phyloP scores from a whole-genome alignment of 176 grass and related monocot species.

The Thalia dealbata region DNA sequence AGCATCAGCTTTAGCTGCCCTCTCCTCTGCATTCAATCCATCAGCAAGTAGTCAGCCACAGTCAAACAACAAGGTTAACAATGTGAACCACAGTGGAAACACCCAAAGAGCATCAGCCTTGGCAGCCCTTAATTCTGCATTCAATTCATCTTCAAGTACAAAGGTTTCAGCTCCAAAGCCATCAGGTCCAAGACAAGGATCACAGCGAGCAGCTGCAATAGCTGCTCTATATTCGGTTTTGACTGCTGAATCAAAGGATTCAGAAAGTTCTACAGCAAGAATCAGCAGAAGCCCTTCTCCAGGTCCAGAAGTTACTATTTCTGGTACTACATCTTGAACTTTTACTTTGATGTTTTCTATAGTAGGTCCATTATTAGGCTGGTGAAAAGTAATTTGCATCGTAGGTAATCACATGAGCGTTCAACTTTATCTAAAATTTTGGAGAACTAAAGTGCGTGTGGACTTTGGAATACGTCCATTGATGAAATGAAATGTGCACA shows the following conservation, averaged over 20 bases:
- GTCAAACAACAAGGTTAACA: constrained; percentile 26
- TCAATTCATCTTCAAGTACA: constrained; percentile 37
- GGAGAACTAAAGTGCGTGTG: background rate
- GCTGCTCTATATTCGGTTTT: constrained; percentile 78
- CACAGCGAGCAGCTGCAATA: constrained; percentile 90
- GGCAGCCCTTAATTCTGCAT: constrained; percentile 15
- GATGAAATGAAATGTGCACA: background rate
- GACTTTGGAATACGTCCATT: background rate
- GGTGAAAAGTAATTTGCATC: no score
- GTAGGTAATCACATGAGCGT: background rate
- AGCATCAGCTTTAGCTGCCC: constrained; percentile 8
- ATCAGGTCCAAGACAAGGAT: constrained; percentile 61
- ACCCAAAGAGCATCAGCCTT: constrained; percentile 20
- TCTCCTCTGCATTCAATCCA: constrained; percentile 4
- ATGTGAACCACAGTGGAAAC: constrained; percentile 1
- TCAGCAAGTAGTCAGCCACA: constrained; percentile 18
- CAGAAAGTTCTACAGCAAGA: constrained; percentile 49
- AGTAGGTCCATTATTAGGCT: no score
- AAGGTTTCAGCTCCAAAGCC: constrained; percentile 32
- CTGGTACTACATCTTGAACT: constrained; percentile 22
- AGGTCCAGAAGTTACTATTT: constrained; percentile 10
- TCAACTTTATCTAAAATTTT: background rate
- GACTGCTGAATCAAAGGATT: constrained; percentile 65
- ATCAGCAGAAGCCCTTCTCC: constrained; percentile 38
- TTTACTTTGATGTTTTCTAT: background rate